Evolutionary conservation across 345 rosid species (phyloP).

Genomic region (Erysimum cheiranthoides): DNA sequence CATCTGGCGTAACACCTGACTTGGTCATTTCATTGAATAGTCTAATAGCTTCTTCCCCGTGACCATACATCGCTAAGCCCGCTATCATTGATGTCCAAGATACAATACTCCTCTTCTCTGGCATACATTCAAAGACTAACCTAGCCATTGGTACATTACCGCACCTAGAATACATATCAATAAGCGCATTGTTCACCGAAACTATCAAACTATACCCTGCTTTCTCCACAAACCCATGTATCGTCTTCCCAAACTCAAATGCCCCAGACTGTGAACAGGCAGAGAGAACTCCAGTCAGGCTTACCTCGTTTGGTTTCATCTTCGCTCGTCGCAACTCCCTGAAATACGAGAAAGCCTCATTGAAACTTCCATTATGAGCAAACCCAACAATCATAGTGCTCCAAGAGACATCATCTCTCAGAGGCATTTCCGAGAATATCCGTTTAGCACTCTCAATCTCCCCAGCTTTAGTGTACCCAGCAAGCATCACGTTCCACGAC

Average conservation of each 20-base stretch:
- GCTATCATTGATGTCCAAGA: slow-evolving; percentile 69
- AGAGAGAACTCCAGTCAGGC: slow-evolving; percentile 60
- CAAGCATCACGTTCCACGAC: slow-evolving; percentile 74
- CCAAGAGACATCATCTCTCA: slow-evolving; percentile 66
- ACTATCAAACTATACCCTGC: slow-evolving; percentile 52
- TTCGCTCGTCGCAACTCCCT: slow-evolving; percentile 53
- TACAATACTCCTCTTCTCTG: slow-evolving; percentile 46
- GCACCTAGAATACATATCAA: slow-evolving; percentile 71
- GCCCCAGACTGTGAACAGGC: slow-evolving; percentile 61
- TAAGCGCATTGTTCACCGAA: slow-evolving; percentile 57
- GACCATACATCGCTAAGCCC: slow-evolving; percentile 64
- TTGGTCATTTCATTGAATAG: slow-evolving; percentile 53
- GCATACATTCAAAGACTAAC: slow-evolving; percentile 56
- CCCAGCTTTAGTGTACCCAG: slow-evolving; percentile 57
- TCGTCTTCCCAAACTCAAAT: slow-evolving; percentile 48
- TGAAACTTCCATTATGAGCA: slow-evolving; percentile 55
- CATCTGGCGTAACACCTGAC: slow-evolving; percentile 53
- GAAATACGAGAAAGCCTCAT: slow-evolving; percentile 54
- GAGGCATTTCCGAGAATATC: slow-evolving; percentile 52
- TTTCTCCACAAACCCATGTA: slow-evolving; percentile 60
- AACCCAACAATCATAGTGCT: slow-evolving; percentile 65
- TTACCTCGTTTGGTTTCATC: slow-evolving; percentile 57
- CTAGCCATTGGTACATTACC: slow-evolving; percentile 59
- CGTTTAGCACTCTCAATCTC: slow-evolving; percentile 55
- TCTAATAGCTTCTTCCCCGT: slow-evolving; percentile 55